These are phyloP conservation scores for Apiotrichum brassicae DNA, from an alignment of 1,284 basidiomycete genomes.

Conservation along the genomic window DNA sequence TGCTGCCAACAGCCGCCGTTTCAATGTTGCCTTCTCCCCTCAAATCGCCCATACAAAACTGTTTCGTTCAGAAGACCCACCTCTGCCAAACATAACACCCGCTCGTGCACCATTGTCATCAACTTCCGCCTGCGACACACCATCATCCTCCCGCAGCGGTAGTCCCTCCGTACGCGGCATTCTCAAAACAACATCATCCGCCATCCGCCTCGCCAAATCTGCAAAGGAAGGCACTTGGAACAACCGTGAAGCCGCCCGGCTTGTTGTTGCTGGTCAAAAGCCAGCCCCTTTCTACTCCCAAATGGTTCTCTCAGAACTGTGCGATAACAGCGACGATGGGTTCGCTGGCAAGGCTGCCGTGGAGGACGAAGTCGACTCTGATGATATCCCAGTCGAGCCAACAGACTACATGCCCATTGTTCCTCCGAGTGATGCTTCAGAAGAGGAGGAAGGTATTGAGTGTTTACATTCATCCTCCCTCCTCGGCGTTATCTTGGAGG, in stretches of 20 bases:
- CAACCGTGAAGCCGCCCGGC: conserved; percentile 41
- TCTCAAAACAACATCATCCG: conserved; percentile 26
- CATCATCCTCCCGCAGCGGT: not conserved
- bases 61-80: conserved; percentile 32
- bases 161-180: conserved; percentile 20
- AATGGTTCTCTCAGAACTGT: conserved; percentile 9
- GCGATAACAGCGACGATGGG: conserved; percentile 11
- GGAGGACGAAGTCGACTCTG: conserved; percentile 26
- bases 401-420: not conserved
- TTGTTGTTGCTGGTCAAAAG: conserved; percentile 31
- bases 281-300: conserved; percentile 1
- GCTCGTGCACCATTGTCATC: conserved; percentile 5
- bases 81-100: conserved; percentile 16
- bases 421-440: conserved; percentile 23
- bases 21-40: conserved; percentile 33
- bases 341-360: conserved; percentile 1
- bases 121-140: conserved; percentile 4
- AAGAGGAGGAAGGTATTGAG: conserved; percentile 32
- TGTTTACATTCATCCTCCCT: conserved; percentile 31
- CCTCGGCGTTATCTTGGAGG: conserved; percentile 36
- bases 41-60: conserved; percentile 28
- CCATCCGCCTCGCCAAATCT: conserved; percentile 35
- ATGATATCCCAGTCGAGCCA: conserved; percentile 17
- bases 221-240: conserved; percentile 43
- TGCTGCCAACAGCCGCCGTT: not conserved